A percentile compares a stretch with the other conserved stretches of the same genome.
These are phyloP conservation scores for Mycena amicta DNA, from an alignment of 768 basidiomycete species.

Conservation along the genomic window DNA sequence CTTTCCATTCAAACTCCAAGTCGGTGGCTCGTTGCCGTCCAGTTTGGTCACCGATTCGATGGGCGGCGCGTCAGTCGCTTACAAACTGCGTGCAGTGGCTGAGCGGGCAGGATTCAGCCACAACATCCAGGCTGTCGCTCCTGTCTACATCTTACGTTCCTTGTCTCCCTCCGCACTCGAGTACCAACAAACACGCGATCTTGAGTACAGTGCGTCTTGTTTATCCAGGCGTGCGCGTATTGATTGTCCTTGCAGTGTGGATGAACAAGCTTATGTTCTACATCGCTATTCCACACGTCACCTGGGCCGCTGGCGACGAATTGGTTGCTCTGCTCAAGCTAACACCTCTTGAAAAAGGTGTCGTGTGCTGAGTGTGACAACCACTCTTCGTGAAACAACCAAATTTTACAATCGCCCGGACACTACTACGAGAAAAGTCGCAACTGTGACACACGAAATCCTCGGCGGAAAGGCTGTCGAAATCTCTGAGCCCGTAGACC, in stretches of 20 bases:
- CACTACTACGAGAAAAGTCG: conserved; percentile 56
- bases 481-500: conserved; percentile 21
- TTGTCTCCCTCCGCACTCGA: conserved; percentile 86
- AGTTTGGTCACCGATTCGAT: conserved; percentile 58
- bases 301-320: conserved; percentile 89
- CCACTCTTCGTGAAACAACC: conserved; percentile 73
- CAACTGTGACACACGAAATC: conserved; percentile 70
- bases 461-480: conserved; percentile 56
- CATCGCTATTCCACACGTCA: conserved; percentile 90
- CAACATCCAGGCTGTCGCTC: conserved; percentile 63
- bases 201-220: conserved; percentile 59
- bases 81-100: no score
- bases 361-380: conserved; percentile 70
- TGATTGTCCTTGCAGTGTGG: conserved; percentile 57
- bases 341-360: conserved; percentile 84
- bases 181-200: conserved; percentile 93
- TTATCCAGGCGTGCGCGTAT: background rate
- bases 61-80: conserved; percentile 67
- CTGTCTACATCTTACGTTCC: conserved; percentile 71
- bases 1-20: conserved; percentile 88
- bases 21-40: conserved; percentile 86
- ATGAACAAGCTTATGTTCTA: conserved; percentile 96
- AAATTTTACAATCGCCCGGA: conserved; percentile 62
- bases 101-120: conserved; percentile 67
- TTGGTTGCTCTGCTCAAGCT: conserved; percentile 85